Conservation (phyloP, 139 green algal species). For the Volvox africanus region DNA sequence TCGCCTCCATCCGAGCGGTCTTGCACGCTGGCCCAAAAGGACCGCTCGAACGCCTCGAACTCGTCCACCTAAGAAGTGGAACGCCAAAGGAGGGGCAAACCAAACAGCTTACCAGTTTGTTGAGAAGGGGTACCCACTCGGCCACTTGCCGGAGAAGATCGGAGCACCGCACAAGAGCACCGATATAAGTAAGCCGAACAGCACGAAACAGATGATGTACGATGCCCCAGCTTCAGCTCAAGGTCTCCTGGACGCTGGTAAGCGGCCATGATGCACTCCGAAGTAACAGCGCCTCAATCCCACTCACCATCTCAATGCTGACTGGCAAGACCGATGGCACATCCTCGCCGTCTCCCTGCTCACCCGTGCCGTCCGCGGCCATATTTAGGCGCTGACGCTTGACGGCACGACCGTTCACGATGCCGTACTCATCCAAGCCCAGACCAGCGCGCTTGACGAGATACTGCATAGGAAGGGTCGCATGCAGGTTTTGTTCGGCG, state of each 20-base stretch:
- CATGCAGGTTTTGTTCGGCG: no score
- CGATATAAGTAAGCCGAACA: no score
- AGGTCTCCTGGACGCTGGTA: no score
- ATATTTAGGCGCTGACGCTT: slow-evolving; percentile 41
- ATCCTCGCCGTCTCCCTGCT: neutral
- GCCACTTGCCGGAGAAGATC: no score
- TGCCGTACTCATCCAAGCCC: slow-evolving; percentile 38
- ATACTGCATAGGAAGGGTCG: neutral
- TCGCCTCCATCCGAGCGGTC: slow-evolving; percentile 1
- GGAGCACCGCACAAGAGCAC: no score
- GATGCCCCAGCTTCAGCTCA: no score
- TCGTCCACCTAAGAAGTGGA: slow-evolving; percentile 24
- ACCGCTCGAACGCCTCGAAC: slow-evolving; percentile 25
- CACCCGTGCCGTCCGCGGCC: neutral
- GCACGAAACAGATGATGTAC: no score
- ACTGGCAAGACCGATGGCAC: neutral
- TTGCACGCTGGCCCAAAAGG: slow-evolving; percentile 21
- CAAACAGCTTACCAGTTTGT: no score
- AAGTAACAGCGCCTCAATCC: no score
- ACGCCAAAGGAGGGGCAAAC: no score
- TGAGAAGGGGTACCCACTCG: no score
- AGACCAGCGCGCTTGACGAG: slow-evolving; percentile 31
- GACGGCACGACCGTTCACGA: slow-evolving; percentile 29
- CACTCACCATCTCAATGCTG: slow-evolving; percentile 31
- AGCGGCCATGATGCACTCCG: no score